Percentiles rank a stretch among this genome's conserved stretches.
Conservation (phyloP, 371 early-diverging fungal genomes). For the Funneliformis caledonium region DNA sequence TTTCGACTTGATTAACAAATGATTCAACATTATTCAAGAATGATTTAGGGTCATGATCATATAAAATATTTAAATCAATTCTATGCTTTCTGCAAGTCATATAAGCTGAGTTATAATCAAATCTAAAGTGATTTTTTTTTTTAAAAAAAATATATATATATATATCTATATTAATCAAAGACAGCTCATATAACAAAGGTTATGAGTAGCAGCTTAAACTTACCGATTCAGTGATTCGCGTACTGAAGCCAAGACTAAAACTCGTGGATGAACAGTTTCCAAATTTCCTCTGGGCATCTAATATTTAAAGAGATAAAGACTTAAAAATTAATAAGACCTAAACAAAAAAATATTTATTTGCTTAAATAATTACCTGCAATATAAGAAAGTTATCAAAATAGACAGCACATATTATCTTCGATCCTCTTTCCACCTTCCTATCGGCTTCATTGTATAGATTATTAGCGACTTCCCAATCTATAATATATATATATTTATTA, state of each 20-base stretch:
- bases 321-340: not conserved
- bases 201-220: not conserved
- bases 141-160: not conserved
- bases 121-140: conserved; percentile 41
- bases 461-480: conserved; percentile 43
- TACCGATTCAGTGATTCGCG: conserved; percentile 69
- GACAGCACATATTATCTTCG: conserved; percentile 79
- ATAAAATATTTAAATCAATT: conserved; percentile 90
- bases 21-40: conserved; percentile 70
- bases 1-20: conserved; percentile 80
- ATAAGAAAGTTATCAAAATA: conserved; percentile 76
- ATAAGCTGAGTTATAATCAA: conserved; percentile 82
- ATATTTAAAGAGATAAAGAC: not conserved
- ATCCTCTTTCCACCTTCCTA: conserved; percentile 90
- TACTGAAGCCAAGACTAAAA: conserved; percentile 85
- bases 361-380: conserved; percentile 62
- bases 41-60: conserved; percentile 72
- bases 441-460: conserved; percentile 71
- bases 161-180: not conserved
- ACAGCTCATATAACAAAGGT: not conserved
- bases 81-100: conserved; percentile 86
- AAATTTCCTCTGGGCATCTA: conserved; percentile 96
- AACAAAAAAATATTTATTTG: not conserved
- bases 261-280: conserved; percentile 94
- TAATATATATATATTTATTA: not conserved